Evolutionary conservation across 2,329 filamentous ascomycete genomes (phyloP), one percentile per base, ranked within the genome.

Genomic region (Nemania sp.): DNA sequence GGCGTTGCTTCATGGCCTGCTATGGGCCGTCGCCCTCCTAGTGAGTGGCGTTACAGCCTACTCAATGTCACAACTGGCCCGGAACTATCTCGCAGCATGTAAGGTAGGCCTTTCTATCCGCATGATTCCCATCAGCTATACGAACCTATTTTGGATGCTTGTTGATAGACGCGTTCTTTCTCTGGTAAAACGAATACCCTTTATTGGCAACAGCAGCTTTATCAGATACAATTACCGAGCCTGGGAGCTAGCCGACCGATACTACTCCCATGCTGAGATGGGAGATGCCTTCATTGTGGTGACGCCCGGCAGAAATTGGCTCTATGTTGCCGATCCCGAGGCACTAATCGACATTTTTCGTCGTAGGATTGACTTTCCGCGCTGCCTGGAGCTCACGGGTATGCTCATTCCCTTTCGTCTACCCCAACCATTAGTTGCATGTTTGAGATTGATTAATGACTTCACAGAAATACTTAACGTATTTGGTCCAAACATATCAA

Each of bases 221-320:
- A 76, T 74, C 1, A 62, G 75, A 3, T 79, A 74, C 70, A 78
- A 79, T 63, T 79, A 57, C 20, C 66, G 74, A 6, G 73, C 72
- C 1, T 79, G 73, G 73, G 72, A 78, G 41, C n/a, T 74, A 6
- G 27, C 67, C 4, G 75, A 77, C 43, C 41, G 76, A 7, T 70
- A 64, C 15, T 57, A 57, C 4, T 68, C 74, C 0, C 76, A 76
- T 55, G 38, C 69, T 8, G 73, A 76, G 59, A 72, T 76, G 71
- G 75, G 75, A 1, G 75, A 77, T 38, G 66, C 60, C 10, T 76
- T 35, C 13, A 35, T 72, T 3, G 11, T 66, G 35, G 70, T 72
- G 4, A 70, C 68, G 5, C 68, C 70, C 0, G 35, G 18, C 4
- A 55, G 51, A 2, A 72, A 68, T 26, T 72, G 70, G 70, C 29